These are phyloP conservation scores for Leishmania lainsoni DNA, from an alignment of 208 protist species.

Conservation along the genomic window DNA sequence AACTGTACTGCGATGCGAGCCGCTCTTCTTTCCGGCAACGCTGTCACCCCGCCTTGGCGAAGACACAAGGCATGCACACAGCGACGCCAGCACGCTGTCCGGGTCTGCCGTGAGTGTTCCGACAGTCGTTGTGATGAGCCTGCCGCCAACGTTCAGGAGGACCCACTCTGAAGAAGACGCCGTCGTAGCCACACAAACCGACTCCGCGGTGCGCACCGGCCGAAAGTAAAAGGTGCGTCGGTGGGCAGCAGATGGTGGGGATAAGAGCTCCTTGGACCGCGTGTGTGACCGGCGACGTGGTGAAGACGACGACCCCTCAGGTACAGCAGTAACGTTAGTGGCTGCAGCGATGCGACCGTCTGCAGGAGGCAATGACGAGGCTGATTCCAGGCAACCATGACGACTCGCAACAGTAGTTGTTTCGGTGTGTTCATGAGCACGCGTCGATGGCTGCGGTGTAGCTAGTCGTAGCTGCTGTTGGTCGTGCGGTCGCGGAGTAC, in stretches of 20 bases:
- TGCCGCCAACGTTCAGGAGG: constrained; percentile 79
- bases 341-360: background rate
- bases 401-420: background rate
- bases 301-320: background rate
- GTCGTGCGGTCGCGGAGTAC: background rate
- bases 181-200: constrained; percentile 28
- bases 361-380: background rate
- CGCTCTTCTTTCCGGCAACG: background rate
- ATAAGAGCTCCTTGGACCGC: background rate
- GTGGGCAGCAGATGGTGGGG: background rate
- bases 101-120: constrained; percentile 70
- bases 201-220: constrained; percentile 12
- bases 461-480: background rate
- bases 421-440: background rate
- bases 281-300: background rate
- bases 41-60: background rate
- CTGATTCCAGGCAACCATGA: background rate
- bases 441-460: background rate
- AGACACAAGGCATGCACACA: constrained; percentile 31
- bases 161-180: constrained; percentile 62
- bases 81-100: constrained; percentile 57
- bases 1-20: background rate
- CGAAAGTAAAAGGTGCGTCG: constrained; percentile 11
- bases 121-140: constrained; percentile 74
- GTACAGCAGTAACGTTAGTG: background rate